phyloP scores from a whole-genome alignment of 768 basidiomycete species.

The Thelephora ganbajun region DNA sequence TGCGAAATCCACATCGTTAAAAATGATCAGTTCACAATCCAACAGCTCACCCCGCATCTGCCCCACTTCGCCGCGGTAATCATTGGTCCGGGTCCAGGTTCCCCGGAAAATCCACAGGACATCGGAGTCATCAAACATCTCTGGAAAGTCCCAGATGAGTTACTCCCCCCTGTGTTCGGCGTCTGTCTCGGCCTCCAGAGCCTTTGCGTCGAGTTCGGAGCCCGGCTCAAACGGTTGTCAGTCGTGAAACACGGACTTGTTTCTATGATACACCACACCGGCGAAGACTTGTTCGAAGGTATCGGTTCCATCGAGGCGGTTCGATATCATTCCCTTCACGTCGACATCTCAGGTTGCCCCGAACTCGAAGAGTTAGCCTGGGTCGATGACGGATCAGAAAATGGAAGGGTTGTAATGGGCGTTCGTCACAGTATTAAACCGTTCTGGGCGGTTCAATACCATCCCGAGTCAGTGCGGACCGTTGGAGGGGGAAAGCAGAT shows the following conservation, averaged over 20 bases:
- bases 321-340: slow-evolving; percentile 71
- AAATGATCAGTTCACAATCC: slow-evolving; percentile 46
- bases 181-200: slow-evolving; percentile 79
- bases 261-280: slow-evolving; percentile 45
- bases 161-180: slow-evolving; percentile 61
- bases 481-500: slow-evolving; percentile 54
- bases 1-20: slow-evolving; percentile 56
- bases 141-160: slow-evolving; percentile 43
- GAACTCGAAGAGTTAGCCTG: slow-evolving; percentile 58
- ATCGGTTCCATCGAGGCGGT: slow-evolving; percentile 44
- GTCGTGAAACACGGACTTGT: slow-evolving; percentile 75
- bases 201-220: slow-evolving; percentile 52
- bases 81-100: slow-evolving; percentile 73
- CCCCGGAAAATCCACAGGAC: slow-evolving; percentile 46
- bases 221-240: slow-evolving; percentile 37
- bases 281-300: slow-evolving; percentile 45
- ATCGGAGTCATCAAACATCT: slow-evolving; percentile 57
- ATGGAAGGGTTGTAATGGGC: slow-evolving; percentile 66
- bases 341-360: slow-evolving; percentile 29
- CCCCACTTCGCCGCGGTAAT: slow-evolving; percentile 52
- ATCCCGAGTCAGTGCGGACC: slow-evolving; percentile 75
- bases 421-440: slow-evolving; percentile 47
- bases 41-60: slow-evolving; percentile 39
- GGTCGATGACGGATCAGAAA: slow-evolving; percentile 52
- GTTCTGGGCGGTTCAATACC: slow-evolving; percentile 85